Base-by-base conservation (phyloP, 345 rosid species). In the Gossypium ekmanianum region DNA sequence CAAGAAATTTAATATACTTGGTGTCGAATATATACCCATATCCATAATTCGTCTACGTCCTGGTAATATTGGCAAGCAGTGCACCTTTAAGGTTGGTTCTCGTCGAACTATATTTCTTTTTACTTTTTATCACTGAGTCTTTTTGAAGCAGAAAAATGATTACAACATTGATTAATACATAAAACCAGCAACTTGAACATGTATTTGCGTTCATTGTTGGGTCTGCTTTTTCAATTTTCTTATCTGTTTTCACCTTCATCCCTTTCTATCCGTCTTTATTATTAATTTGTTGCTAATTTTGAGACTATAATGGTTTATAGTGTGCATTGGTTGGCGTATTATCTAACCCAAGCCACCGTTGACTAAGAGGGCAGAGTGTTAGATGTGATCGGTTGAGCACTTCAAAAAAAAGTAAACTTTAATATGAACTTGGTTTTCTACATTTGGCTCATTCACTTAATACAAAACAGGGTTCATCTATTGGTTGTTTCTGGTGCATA, bases 301-400 rank as follows among this genome's bases (percentile, higher is more conserved):
- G 4, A 14, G 55, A 58, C 18, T 47, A 39, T 52, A 64, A 43
- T 34, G 75, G 39, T 70, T 34, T 74, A 58, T 22, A 61, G 24
- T 70, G 58, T 68, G 51, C 34, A 47, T 59, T 76, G 74, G 48
- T 52, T 57, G 20, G 68, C 18, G 67, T 43, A 24, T 76, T 74
- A 29, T 65, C 78, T 14, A 71, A 41, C 48, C 56, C 45, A 77
- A 65, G 74, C 76, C 8, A 57, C 58, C 41, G 61, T 74, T 47
- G 75, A 77, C 76, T 63, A 24, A 63, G 7, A 62, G 26, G 9
- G 54, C 22, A 18, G 26, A 24, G 52, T 56, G 29, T 56, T 78
- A 39, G 47, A 68, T 74, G 64, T 52, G 59, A 73, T 67, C 74
- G 18, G 74, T 56, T 39, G 59, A 16, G 74, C n/a, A 48, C 14